Evolutionary conservation across 305 asterid species (phyloP).

Genomic region (Fraxinus albicans): DNA sequence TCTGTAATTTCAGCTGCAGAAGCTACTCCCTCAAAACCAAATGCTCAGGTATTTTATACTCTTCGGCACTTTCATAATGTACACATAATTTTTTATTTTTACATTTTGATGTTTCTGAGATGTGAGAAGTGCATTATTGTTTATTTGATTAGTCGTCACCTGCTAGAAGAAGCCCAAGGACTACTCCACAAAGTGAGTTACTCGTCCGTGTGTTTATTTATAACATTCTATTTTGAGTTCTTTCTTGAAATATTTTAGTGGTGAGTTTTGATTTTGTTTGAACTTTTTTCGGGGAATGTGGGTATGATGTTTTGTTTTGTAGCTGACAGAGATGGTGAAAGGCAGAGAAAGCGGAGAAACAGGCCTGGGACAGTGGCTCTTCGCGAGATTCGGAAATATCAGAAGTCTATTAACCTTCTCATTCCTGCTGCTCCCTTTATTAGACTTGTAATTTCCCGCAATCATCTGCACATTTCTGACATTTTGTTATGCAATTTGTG

Average conservation of each 20-base stretch:
- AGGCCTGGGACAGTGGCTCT: conserved; percentile 77
- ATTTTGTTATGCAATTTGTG: not conserved
- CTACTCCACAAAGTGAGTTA: conserved; percentile 39
- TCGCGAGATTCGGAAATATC: conserved; percentile 80
- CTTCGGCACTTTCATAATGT: not conserved
- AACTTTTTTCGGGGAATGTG: conserved; percentile 8
- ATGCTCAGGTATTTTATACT: conserved; percentile 40
- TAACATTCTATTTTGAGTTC: not conserved
- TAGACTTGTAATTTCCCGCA: conserved; percentile 48
- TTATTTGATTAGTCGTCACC: conserved; percentile 34
- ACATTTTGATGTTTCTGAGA: not conserved
- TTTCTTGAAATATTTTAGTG: conserved; percentile 9
- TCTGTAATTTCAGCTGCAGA: conserved; percentile 36
- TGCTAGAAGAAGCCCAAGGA: conserved; percentile 33
- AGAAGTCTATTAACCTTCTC: conserved; percentile 57
- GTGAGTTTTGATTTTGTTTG: conserved; percentile 8
- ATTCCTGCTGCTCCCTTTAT: conserved; percentile 88
- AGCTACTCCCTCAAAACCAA: conserved; percentile 35
- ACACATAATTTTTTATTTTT: not conserved
- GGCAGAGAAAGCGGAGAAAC: conserved; percentile 34
- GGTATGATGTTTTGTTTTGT: conserved; percentile 4
- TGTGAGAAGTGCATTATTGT: conserved; percentile 1
- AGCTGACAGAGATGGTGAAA: conserved; percentile 22
- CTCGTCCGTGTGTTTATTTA: not conserved
- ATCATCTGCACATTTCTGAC: not conserved